phyloP scores from a whole-genome alignment of 1,284 basidiomycete genomes.

The Salmacisia buchloeana region DNA sequence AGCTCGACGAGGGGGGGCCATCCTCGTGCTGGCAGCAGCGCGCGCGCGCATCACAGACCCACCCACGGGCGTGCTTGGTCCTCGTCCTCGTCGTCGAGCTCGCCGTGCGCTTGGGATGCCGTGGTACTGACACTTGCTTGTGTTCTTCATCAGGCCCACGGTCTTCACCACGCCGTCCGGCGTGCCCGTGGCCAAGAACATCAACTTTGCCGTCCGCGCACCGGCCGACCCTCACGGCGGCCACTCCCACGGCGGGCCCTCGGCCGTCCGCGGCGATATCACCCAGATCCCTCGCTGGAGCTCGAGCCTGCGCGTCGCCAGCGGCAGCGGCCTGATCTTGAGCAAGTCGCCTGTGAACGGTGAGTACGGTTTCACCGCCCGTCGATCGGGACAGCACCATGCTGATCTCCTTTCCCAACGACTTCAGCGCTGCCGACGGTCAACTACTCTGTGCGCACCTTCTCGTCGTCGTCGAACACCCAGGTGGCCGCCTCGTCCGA shows the following conservation, averaged over 20 bases:
- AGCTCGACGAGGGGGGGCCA: no score
- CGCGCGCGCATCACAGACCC: neutral
- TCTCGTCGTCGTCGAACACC: constrained; percentile 40
- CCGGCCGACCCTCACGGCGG: constrained; percentile 29
- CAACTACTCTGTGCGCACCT: constrained; percentile 29
- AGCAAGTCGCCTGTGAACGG: constrained; percentile 30
- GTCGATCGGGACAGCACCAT: neutral
- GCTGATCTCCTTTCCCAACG: neutral
- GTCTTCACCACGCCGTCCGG: constrained; percentile 32
- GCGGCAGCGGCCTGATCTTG: constrained; percentile 30
- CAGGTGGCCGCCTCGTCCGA: constrained; percentile 34
- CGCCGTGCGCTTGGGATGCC: neutral
- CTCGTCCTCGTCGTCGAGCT: no score
- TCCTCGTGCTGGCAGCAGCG: neutral
- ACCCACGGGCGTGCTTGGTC: no score
- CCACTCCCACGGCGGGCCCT: constrained; percentile 31
- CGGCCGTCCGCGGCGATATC: constrained; percentile 31
- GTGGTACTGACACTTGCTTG: neutral
- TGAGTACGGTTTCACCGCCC: constrained; percentile 14
- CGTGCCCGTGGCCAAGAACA: constrained; percentile 30
- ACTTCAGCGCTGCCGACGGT: constrained; percentile 25
- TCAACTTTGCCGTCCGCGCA: constrained; percentile 39
- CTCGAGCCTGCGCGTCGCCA: constrained; percentile 19
- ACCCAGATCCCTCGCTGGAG: constrained; percentile 33
- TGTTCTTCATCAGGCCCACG: constrained; percentile 22